Evolutionary conservation across 768 basidiomycete species (phyloP).

Genomic region (Amanita rimosa): DNA sequence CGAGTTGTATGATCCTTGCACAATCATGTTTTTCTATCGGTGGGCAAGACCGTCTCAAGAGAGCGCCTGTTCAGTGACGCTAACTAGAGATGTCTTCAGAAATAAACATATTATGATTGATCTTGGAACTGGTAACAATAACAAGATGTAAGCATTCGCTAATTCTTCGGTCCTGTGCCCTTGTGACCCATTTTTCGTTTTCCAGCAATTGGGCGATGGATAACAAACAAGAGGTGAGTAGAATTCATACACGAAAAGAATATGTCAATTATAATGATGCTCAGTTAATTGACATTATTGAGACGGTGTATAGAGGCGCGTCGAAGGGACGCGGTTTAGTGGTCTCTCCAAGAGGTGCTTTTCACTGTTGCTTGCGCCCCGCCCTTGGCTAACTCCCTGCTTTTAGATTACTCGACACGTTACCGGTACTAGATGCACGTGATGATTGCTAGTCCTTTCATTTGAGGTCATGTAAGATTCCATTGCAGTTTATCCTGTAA

Average conservation of each 20-base stretch:
- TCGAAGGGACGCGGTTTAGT: conserved; percentile 97
- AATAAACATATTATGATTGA: conserved; percentile 99
- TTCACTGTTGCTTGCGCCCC: neutral
- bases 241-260: neutral
- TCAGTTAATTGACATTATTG: conserved; percentile 94
- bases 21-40: conserved; percentile 99
- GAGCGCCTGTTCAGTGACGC: neutral
- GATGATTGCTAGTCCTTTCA: neutral
- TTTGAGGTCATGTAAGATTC: too few species aligned
- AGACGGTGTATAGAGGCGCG: conserved; percentile 96
- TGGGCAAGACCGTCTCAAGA: conserved; percentile 27
- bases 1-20: conserved; percentile 94
- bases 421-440: conserved; percentile 22
- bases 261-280: neutral
- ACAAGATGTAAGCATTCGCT: conserved; percentile 73
- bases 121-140: conserved; percentile 98
- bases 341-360: conserved; percentile 85
- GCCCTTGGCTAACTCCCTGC: neutral
- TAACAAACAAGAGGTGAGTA: conserved; percentile 87
- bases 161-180: neutral
- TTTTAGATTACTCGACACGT: conserved; percentile 31
- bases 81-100: conserved; percentile 25
- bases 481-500: too few species aligned
- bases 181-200: neutral
- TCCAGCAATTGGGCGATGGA: conserved; percentile 97